phyloP scores from a whole-genome alignment of 164 flowering plant genomes.

The Protea cynaroides region DNA sequence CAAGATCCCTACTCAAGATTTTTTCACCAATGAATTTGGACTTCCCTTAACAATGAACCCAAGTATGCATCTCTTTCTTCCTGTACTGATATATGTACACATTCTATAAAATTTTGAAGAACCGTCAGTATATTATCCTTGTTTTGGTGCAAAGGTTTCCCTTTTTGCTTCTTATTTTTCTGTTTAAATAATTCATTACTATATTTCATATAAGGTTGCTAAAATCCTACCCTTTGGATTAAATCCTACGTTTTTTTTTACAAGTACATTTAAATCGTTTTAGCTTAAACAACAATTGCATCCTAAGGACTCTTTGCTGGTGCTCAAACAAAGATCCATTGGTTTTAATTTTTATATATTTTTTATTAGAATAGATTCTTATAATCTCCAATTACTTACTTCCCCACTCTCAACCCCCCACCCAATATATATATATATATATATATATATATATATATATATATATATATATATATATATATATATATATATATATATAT shows the following conservation, averaged over 20 bases:
- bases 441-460: no score
- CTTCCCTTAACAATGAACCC: constrained; percentile 96
- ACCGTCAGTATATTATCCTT: not conserved
- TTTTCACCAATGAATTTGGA: constrained; percentile 97
- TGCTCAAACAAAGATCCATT: no score
- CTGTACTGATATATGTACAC: not conserved
- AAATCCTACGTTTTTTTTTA: no score
- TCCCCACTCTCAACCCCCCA: no score
- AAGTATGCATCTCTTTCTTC: constrained; percentile 37
- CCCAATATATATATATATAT: no score
- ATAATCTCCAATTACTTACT: no score
- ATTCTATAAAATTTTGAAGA: not conserved
- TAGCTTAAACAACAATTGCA: not conserved
- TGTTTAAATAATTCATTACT: not conserved
- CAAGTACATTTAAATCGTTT: not conserved
- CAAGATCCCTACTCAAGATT: constrained; percentile 97
- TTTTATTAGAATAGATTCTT: no score
- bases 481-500: no score
- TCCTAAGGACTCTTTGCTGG: no score
- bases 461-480: no score
- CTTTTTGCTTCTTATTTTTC: not conserved
- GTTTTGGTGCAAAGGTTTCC: not conserved
- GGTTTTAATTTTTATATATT: no score
- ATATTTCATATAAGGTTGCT: not conserved
- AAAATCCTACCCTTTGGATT: no score